phyloP scores from a whole-genome alignment of 163 green algal species.

The Volvox carteri region DNA sequence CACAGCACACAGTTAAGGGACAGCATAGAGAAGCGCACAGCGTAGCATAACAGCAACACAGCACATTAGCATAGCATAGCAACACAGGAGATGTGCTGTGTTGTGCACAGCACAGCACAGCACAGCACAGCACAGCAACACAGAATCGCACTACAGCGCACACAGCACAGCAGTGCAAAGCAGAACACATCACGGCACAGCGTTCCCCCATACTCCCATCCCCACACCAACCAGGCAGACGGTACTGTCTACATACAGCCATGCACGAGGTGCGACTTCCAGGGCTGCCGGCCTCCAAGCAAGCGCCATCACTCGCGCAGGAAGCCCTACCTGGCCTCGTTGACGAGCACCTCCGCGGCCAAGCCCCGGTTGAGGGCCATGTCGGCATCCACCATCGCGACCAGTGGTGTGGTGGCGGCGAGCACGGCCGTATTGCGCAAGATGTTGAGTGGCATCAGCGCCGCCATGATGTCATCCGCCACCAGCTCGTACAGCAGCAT shows the following conservation, averaged over 20 bases:
- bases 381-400: slow-evolving; percentile 73
- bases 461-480: neutral
- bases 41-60: neutral
- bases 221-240: neutral
- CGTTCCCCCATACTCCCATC: neutral
- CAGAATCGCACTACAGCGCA: neutral
- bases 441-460: slow-evolving; percentile 69
- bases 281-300: too few relatives aligned
- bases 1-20: too few relatives aligned
- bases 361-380: slow-evolving; percentile 58
- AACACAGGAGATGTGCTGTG: neutral
- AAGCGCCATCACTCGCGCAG: too few relatives aligned
- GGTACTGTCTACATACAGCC: neutral
- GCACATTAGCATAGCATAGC: neutral
- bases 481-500: slow-evolving; percentile 26
- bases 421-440: slow-evolving; percentile 69
- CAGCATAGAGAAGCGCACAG: neutral
- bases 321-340: neutral
- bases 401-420: slow-evolving; percentile 59
- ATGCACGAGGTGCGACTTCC: neutral
- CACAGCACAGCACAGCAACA: neutral
- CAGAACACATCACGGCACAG: neutral
- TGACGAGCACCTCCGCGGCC: neutral
- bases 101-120: neutral
- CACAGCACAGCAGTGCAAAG: neutral